Percentiles rank a stretch among this genome's conserved stretches.
Conservation (phyloP, 495 filamentous ascomycete species). For the Annulohypoxylon nitens region DNA sequence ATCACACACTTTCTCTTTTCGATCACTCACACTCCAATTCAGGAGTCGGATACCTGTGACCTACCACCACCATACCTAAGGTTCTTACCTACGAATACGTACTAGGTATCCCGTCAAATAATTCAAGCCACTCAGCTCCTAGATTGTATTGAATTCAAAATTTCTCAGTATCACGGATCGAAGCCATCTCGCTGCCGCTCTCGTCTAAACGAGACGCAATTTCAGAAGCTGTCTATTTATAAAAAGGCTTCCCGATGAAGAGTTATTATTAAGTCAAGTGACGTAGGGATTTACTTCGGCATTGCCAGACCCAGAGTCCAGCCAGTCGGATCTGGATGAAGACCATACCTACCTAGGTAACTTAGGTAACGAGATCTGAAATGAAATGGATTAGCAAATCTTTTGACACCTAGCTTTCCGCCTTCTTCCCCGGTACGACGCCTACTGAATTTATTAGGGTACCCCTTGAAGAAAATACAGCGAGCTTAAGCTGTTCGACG, state of each 20-base stretch:
- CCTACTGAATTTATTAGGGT: neutral
- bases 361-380: neutral
- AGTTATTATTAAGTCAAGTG: constrained; percentile 4
- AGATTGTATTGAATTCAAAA: neutral
- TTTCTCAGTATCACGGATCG: neutral
- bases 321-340: constrained; percentile 19
- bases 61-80: too few species aligned
- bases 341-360: neutral
- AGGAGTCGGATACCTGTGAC: neutral
- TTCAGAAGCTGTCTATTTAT: too few species aligned
- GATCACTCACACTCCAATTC: constrained; percentile 3
- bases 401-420: constrained; percentile 1
- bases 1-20: neutral
- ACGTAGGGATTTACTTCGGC: neutral
- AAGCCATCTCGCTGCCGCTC: neutral
- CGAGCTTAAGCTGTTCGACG: constrained; percentile 3
- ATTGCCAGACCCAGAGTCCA: constrained; percentile 20
- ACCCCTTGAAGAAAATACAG: neutral
- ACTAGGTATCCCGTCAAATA: neutral
- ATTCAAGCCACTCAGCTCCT: neutral
- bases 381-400: neutral
- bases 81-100: too few species aligned
- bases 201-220: too few species aligned
- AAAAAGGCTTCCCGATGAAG: neutral
- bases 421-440: neutral